These are phyloP conservation scores for Trichosanthes cucumerina DNA, from an alignment of 306 rosid genomes.

Conservation along the genomic window DNA sequence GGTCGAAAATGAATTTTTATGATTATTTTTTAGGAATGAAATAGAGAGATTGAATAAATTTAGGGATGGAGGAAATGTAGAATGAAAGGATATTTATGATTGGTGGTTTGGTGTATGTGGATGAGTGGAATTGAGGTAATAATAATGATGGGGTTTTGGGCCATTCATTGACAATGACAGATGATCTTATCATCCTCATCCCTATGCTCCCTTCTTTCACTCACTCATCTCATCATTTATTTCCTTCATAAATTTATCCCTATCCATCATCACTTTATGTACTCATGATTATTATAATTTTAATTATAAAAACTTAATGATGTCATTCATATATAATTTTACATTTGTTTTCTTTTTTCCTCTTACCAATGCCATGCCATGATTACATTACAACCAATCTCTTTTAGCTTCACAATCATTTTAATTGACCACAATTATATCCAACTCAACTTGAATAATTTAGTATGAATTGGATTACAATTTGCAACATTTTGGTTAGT, in stretches of 20 bases:
- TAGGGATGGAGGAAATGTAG: not conserved
- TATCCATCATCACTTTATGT: not conserved
- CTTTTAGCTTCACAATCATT: not conserved
- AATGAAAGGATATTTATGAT: not conserved
- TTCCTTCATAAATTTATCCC: not conserved
- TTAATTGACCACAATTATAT: not conserved
- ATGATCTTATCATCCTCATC: slow-evolving; percentile 4
- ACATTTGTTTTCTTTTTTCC: not conserved
- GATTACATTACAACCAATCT: not conserved
- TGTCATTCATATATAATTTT: not conserved
- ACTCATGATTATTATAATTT: not conserved
- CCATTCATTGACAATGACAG: slow-evolving; percentile 5
- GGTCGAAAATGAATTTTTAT: too few species aligned
- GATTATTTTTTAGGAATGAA: too few species aligned
- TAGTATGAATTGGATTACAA: too few species aligned
- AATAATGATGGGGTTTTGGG: slow-evolving; percentile 18
- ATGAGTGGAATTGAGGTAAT: slow-evolving; percentile 7
- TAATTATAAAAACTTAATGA: not conserved
- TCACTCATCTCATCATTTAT: not conserved
- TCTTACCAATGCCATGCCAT: not conserved
- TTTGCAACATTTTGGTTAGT: too few species aligned
- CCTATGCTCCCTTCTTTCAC: not conserved
- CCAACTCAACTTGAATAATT: not conserved
- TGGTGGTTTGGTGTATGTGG: not conserved
- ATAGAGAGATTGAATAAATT: too few species aligned